Evolutionary conservation across 73 alveolate species (phyloP), one percentile per base, ranked within the genome.

Genomic region (Uronychia binucleata): DNA sequence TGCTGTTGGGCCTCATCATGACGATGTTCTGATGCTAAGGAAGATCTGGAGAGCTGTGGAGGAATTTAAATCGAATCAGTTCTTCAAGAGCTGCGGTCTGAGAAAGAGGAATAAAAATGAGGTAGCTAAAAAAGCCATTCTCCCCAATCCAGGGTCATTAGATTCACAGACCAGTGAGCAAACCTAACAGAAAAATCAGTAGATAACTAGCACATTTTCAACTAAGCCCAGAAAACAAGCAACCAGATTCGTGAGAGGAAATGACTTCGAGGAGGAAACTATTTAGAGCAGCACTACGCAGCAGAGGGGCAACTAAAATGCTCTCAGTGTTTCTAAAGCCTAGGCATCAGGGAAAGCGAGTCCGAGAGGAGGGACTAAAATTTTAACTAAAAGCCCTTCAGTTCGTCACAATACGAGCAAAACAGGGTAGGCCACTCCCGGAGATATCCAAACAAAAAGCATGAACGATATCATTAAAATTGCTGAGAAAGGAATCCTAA

Each of bases 1-100:
- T n/a, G 1, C 84, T 1, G 78, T 83, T 26, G 90, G 74, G 27
- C 78, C 34, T 5, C 60, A 30, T 46, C 67, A 46, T 46, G 67
- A 46, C 67, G 19, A 46, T 19, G 19, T 46, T 46, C 67, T 46
- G 5, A 46, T 46, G 67, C 67, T 46, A 11, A 5, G 67, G 19
- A 46, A 46, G 19, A 46, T 46, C 19, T 5, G 19, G 5, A 46
- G 67, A 19, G 5, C 67, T 11, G 67, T 46, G 5, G 67, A 46
- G 5, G 67, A 46, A 46, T 46, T 46, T 46, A 46, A 46, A 19
- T 11, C 67, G 5, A 46, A 46, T 46, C 67, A 46, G 19, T 46
- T 46, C 67, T 46, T 46, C n/a, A 5, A 46, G 19, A 46, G 67
- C 19, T 46, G 19, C 19, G 67, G 67, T 46, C 5, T 19, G 19